Percentiles rank a stretch among this genome's conserved stretches.
Conservation (phyloP, 202 grass and related monocot genomes). For the Dendrocalamus latiflorus region DNA sequence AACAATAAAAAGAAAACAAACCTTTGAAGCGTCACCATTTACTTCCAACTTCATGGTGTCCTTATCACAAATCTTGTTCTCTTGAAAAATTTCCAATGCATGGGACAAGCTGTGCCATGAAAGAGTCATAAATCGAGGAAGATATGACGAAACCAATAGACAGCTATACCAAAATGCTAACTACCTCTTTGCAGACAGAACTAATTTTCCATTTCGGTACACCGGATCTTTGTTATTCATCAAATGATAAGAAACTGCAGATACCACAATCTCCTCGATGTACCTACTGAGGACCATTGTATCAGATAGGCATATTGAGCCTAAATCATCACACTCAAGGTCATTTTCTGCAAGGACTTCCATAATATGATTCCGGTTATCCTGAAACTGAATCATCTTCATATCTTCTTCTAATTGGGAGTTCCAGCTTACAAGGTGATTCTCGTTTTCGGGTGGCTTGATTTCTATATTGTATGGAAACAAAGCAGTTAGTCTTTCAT, state of each 20-base stretch:
- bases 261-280: constrained; percentile 89
- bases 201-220: constrained; percentile 80
- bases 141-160: constrained; percentile 5
- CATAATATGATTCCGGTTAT: constrained; percentile 85
- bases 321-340: constrained; percentile 87
- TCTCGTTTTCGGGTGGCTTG: constrained; percentile 74
- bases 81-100: constrained; percentile 92
- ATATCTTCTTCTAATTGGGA: constrained; percentile 98
- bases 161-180: constrained; percentile 13
- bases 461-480: constrained; percentile 95
- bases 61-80: constrained; percentile 55
- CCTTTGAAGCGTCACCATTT: constrained; percentile 48
- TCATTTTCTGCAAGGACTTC: constrained; percentile 86
- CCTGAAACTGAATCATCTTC: constrained; percentile 90
- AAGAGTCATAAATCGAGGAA: constrained; percentile 20
- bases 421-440: constrained; percentile 82
- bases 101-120: constrained; percentile 66
- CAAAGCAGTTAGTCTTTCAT: constrained; percentile 59
- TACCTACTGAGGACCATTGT: constrained; percentile 73
- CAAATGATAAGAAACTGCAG: constrained; percentile 89
- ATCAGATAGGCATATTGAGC: constrained; percentile 70
- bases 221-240: constrained; percentile 81
- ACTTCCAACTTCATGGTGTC: constrained; percentile 54
- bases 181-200: constrained; percentile 85
- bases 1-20: constrained; percentile 22